Base-by-base conservation (phyloP, 2,329 filamentous ascomycete species). In the Claviceps maximensis region DNA sequence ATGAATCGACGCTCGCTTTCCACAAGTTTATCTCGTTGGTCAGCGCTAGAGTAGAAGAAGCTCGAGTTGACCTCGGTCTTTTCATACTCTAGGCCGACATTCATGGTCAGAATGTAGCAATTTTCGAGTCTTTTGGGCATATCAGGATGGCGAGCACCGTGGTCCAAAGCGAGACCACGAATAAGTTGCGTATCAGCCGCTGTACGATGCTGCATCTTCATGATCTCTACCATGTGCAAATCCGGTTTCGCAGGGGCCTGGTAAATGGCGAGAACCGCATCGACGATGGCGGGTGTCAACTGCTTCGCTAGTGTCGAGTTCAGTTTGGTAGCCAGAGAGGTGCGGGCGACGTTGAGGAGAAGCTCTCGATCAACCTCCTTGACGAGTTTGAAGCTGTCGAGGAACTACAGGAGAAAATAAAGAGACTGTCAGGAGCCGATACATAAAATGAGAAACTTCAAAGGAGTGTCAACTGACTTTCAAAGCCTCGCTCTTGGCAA, bases 151-250 rank as follows among this genome's bases (percentile, higher is more conserved):
- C 93, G 82, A 13, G 93, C 90, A 60, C 93, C 93, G 69, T 98
- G 93, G 65, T 98, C 93, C 56, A 98, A 75, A 10, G 89, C 93
- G 54, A 98, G 77, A 55, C 93, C 93, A 59, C 87, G 83, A 69
- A 98, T 96, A 55, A 98, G 82, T 70, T 95, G 89, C 54, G 93
- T 98, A 70, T 98, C 93, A 33, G 93, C 88, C 55, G 91, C 90
- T 51, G 88, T 89, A 61, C 91, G 87, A 75, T 98, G 93, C 74
- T 98, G 93, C 91, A 98, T 97, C 69, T 95, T 97, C 93, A 98
- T 98, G 63, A 98, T 97, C 73, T 98, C 93, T 60, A 98, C 80
- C 93, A 98, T 98, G 76, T 97, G 91, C 65, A 98, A 72, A 72
- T 98, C 93, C 53, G 94, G 94, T 75, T 97, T 97, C 57, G 82